Percentiles rank a stretch among this genome's conserved stretches.
These are phyloP conservation scores for Trametes cinnabarina DNA, from an alignment of 768 basidiomycete genomes.

Conservation along the genomic window DNA sequence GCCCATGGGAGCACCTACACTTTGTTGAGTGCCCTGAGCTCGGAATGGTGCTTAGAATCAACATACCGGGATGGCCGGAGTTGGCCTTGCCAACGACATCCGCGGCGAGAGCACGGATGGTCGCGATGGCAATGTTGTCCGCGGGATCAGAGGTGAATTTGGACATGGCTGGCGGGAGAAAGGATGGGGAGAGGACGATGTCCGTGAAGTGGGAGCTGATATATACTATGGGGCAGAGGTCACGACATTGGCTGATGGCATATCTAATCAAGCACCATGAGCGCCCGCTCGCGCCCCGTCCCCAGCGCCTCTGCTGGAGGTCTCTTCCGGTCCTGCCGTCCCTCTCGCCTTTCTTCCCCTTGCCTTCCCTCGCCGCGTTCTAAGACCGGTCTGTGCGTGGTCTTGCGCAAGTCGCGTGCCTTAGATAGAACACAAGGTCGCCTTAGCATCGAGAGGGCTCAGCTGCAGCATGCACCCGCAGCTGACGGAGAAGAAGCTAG, in stretches of 20 bases:
- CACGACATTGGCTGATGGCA: constrained; percentile 11
- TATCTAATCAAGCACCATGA: constrained; percentile 21
- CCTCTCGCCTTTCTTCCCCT: not conserved
- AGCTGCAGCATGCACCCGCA: constrained; percentile 32
- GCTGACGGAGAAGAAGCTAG: constrained; percentile 22
- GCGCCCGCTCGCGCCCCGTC: not conserved
- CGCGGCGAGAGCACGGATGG: constrained; percentile 74
- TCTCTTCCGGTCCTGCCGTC: not conserved
- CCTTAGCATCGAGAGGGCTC: not conserved
- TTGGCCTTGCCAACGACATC: constrained; percentile 85
- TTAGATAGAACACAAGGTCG: too few species aligned
- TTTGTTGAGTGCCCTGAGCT: constrained; percentile 7
- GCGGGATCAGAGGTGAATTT: constrained; percentile 35
- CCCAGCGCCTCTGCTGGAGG: too few species aligned
- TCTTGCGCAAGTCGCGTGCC: not conserved
- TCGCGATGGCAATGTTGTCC: constrained; percentile 63
- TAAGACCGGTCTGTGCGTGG: constrained; percentile 1
- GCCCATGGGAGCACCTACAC: constrained; percentile 86
- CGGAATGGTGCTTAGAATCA: not conserved
- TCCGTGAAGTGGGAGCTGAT: not conserved
- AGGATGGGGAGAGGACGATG: constrained; percentile 8
- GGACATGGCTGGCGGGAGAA: constrained; percentile 36
- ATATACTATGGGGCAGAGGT: constrained; percentile 5
- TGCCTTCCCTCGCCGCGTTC: not conserved
- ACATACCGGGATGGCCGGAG: constrained; percentile 86